Evolutionary conservation across 1,139 yeast genomes (phyloP), one percentile per base, ranked within the genome.

Genomic region (Candida tetrigidarum): DNA sequence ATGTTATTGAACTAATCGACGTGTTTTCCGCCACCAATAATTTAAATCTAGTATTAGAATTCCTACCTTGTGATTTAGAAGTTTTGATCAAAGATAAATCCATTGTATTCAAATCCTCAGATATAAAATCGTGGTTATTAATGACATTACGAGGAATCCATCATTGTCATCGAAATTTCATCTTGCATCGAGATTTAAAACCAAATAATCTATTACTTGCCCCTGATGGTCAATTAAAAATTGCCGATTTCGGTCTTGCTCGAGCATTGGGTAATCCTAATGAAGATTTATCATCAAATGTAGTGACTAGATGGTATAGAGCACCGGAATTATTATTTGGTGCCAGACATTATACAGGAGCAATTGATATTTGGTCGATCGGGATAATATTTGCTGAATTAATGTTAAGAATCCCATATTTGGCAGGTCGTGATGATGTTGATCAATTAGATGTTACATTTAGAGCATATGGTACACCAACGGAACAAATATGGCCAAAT

Each of bases 211-310:
- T 93, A 66, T 71, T 93, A 46, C 72, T 93, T 34, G 86, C 97
- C 0, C 96, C 96, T 0, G 80, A 80, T 48, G 98, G 99, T 0
- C 84, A 86, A 53, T 71, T 93, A 52, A 93, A 93, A 63, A 79
- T 93, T 51, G 98, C 98, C 5, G 99, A 93, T 88, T 93, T 93
- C 71, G 99, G 99, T 56, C 75, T 93, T 43, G 98, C 98, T 0
- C 69, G 99, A 47, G 80, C 92, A 1, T 69, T 89, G 50, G 93
- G 95, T 2, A 79, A 83, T 33, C 86, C 91, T 2, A 86, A 86
- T 45, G 93, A 88, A 54, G 86, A 82, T 48, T 71, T 93, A 61
- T 88, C 98, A 0, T 87, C 96, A 0, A 92, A 92, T 52, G 99
- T 93, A 8, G 99, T 93, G 2, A 93, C 99, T 2, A 71, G 98